phyloP scores from a whole-genome alignment of 2,329 filamentous ascomycete genomes.

The Hypomyces perniciosus region DNA sequence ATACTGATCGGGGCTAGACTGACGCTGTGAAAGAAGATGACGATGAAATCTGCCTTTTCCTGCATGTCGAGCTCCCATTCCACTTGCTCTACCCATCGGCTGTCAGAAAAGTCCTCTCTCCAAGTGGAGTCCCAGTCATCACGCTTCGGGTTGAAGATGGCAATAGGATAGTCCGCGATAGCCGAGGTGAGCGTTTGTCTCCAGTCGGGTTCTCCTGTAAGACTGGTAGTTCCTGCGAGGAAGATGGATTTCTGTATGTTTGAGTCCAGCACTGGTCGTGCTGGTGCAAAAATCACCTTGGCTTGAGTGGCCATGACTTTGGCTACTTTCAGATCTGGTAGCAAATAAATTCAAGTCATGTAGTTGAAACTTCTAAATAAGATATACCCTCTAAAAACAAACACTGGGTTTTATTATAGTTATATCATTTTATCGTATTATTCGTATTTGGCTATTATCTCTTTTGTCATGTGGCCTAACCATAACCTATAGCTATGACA shows the following conservation, averaged over 20 bases:
- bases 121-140: conserved; percentile 50
- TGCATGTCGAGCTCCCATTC: conserved; percentile 57
- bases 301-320: neutral
- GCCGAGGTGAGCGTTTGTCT: conserved; percentile 37
- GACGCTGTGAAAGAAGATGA: conserved; percentile 48
- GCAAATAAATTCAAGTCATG: too few species aligned
- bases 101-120: conserved; percentile 42
- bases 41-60: conserved; percentile 46
- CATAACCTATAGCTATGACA: too few species aligned
- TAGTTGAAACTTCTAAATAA: too few species aligned
- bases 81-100: conserved; percentile 47
- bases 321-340: too few species aligned
- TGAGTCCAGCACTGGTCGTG: conserved; percentile 10
- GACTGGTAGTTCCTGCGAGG: conserved; percentile 52
- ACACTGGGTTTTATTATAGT: too few species aligned
- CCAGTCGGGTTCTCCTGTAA: conserved; percentile 41
- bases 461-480: too few species aligned
- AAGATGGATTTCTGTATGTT: conserved; percentile 39
- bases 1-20: conserved; percentile 52
- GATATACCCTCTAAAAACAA: too few species aligned
- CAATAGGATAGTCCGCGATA: conserved; percentile 42
- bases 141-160: conserved; percentile 52
- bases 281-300: conserved; percentile 25
- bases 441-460: too few species aligned
- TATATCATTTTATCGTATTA: too few species aligned